Percentiles rank a stretch among this genome's conserved stretches.
Conservation (phyloP, 2,329 filamentous ascomycete genomes). For the Tothia fuscella region DNA sequence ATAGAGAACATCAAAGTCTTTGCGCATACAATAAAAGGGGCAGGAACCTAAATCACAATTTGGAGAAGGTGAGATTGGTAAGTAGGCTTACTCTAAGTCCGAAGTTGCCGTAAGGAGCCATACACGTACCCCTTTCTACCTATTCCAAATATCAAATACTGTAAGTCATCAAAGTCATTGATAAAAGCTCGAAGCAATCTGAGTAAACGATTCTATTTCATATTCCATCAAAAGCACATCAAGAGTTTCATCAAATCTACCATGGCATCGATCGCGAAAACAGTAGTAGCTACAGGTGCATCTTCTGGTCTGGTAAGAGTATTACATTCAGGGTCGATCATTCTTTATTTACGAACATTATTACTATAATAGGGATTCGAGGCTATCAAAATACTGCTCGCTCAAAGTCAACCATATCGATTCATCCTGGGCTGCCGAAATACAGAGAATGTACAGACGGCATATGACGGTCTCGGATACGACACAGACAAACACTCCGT, state of each 20-base stretch:
- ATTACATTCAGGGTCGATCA: conserved; percentile 17
- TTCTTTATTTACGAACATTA: neutral
- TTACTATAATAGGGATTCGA: conserved; percentile 3
- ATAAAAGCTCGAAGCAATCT: no score
- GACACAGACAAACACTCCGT: conserved; percentile 30
- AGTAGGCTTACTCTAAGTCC: no score
- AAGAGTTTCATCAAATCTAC: neutral
- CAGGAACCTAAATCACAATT: no score
- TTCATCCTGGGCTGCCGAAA: conserved; percentile 3
- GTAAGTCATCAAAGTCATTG: no score
- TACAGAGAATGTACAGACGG: conserved; percentile 22
- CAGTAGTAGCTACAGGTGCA: conserved; percentile 28
- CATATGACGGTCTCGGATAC: conserved; percentile 31
- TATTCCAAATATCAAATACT: no score
- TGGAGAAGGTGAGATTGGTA: no score
- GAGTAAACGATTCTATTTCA: no score
- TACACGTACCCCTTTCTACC: no score
- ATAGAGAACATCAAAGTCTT: no score
- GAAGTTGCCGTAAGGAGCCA: no score
- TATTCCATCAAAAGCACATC: no score
- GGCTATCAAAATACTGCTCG: neutral
- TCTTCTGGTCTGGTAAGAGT: conserved; percentile 39
- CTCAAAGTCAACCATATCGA: neutral
- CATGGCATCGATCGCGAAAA: conserved; percentile 5
- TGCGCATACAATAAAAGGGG: no score